phyloP scores from a whole-genome alignment of 1,284 basidiomycete genomes.

The Veloporphyrellus conicus region DNA sequence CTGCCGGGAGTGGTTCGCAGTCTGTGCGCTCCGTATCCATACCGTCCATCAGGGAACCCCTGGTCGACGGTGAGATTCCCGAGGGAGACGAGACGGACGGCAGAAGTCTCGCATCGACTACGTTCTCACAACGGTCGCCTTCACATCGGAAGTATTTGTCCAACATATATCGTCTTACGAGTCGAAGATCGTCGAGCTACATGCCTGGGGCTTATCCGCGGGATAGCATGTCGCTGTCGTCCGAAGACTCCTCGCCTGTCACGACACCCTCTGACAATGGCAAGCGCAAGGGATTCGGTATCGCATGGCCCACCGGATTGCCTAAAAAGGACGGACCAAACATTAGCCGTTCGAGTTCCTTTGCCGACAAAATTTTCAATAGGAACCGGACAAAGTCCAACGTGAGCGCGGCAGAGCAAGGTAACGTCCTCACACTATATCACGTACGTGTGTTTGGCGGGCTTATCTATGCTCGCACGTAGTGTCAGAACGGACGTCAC shows the following conservation, averaged over 20 bases:
- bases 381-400: constrained; percentile 49
- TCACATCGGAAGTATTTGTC: constrained; percentile 44
- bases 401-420: constrained; percentile 28
- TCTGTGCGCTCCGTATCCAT: constrained; percentile 30
- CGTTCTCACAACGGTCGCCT: constrained; percentile 30
- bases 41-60: constrained; percentile 32
- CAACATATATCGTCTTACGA: constrained; percentile 43
- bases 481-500: constrained; percentile 25
- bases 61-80: constrained; percentile 27
- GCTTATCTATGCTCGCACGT: neutral
- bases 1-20: constrained; percentile 20
- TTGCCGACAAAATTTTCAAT: constrained; percentile 53
- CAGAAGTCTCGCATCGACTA: constrained; percentile 31
- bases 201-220: constrained; percentile 40
- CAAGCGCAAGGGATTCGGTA: constrained; percentile 30
- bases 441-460: neutral
- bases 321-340: constrained; percentile 44
- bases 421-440: constrained; percentile 17
- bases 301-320: constrained; percentile 44
- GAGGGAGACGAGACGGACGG: constrained; percentile 32
- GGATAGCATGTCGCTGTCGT: constrained; percentile 50
- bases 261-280: constrained; percentile 45
- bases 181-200: constrained; percentile 33
- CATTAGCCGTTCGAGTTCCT: constrained; percentile 45
- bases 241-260: constrained; percentile 50